Evolutionary conservation across 805 yeast species (phyloP).

Genomic region (Nakazawaea populi): DNA sequence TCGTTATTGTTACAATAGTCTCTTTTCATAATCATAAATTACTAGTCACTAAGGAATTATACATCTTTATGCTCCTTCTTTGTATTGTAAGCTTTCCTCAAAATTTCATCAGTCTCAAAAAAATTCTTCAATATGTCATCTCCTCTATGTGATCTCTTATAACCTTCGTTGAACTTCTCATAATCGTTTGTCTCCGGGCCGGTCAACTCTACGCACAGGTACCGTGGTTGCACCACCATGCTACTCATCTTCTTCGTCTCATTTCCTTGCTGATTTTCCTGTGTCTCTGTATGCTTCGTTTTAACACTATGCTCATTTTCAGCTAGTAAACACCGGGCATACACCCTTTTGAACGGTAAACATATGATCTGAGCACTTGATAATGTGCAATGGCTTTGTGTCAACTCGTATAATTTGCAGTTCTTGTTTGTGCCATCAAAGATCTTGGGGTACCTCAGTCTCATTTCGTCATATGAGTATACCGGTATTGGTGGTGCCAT

Average conservation of each 20-base stretch:
- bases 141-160: slow-evolving; percentile 7
- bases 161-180: slow-evolving; percentile 7
- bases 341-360: slow-evolving; percentile 42
- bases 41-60: too few relatives aligned
- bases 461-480: slow-evolving; percentile 30
- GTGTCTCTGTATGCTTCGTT: too few relatives aligned
- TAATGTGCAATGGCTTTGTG: slow-evolving; percentile 43
- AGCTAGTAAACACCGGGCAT: slow-evolving; percentile 33
- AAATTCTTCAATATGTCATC: slow-evolving; percentile 20
- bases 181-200: slow-evolving; percentile 27
- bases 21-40: not conserved
- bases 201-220: slow-evolving; percentile 31
- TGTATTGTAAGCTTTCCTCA: slow-evolving; percentile 14
- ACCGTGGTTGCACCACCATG: not conserved
- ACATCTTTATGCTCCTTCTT: not conserved
- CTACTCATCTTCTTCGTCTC: slow-evolving; percentile 5
- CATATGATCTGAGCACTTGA: slow-evolving; percentile 37
- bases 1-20: too few relatives aligned
- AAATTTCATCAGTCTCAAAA: slow-evolving; percentile 23
- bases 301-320: not conserved
- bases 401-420: slow-evolving; percentile 32
- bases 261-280: slow-evolving; percentile 4
- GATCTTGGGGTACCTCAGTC: slow-evolving; percentile 18
- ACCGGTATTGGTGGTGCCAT: slow-evolving; percentile 52
- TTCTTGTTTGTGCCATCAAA: slow-evolving; percentile 16